phyloP scores from a whole-genome alignment of 2,329 filamentous ascomycete species.

The Colletotrichum sp. region DNA sequence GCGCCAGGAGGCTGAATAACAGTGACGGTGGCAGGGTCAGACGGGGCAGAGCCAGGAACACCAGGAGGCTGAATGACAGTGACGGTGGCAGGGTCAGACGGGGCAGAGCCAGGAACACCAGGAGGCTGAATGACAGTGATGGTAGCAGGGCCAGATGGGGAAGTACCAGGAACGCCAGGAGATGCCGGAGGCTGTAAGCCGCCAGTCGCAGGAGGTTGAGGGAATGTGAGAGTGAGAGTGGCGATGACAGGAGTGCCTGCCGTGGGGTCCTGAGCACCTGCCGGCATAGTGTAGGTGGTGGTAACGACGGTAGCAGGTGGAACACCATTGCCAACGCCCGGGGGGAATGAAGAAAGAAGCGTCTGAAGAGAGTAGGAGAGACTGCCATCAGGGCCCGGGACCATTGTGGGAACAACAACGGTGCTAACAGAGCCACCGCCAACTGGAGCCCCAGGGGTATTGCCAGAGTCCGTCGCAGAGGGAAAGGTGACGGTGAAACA shows the following conservation, averaged over 20 bases:
- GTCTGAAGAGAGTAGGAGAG: slow-evolving; percentile 30
- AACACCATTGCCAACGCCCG: neutral
- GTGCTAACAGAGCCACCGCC: neutral
- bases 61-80: neutral
- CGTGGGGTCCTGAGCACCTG: slow-evolving; percentile 23
- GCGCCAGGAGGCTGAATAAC: neutral
- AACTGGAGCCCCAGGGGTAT: neutral
- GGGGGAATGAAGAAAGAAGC: slow-evolving; percentile 35
- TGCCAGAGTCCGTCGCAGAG: neutral
- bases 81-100: neutral
- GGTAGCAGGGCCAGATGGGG: neutral
- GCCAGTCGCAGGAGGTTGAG: neutral
- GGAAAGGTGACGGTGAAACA: slow-evolving; percentile 31
- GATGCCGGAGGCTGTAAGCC: neutral
- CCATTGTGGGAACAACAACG: slow-evolving; percentile 8
- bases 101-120: neutral
- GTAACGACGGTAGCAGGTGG: slow-evolving; percentile 14
- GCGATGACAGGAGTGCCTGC: slow-evolving; percentile 25
- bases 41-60: neutral
- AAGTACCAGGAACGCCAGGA: neutral
- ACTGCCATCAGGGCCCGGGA: slow-evolving; percentile 33
- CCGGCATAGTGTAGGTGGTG: slow-evolving; percentile 29
- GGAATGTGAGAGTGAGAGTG: slow-evolving; percentile 18
- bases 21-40: neutral
- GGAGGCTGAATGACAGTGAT: neutral